Evolutionary conservation across 2,329 filamentous ascomycete genomes (phyloP), one percentile per base, ranked within the genome.

Genomic region (Didymellaceae sp.): DNA sequence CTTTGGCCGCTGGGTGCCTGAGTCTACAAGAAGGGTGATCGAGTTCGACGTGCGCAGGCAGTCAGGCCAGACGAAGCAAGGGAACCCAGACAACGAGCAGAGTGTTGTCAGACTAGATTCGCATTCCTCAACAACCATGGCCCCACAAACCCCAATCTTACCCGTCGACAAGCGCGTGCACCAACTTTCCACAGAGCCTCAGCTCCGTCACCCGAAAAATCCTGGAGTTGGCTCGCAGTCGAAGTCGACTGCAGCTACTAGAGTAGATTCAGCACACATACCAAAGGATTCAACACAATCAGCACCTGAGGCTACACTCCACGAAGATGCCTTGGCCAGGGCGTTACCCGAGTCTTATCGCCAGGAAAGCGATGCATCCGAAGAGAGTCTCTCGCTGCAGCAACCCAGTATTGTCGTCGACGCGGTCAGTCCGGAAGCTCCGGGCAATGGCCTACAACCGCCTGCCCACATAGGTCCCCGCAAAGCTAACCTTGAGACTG

Each of bases 1-100:
- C 22, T 96, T 93, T 72, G 84, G 86, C 6, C 82, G 86, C 18
- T 99, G 94, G 94, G 85, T 86, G 33, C 86, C 88, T 38, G 82
- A 87, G 38, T 91, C 89, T 24, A 90, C 95, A 66, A 82, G 82
- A 52, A 86, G 83, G 62, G 81, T 92, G n/a, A 79, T 87, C 40
- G 85, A 90, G 59, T 82, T 84, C 17, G 85, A 92, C 25, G 54
- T 72, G 30, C 62, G 60, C 44, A 66, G 70, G 49, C 48, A 46
- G 38, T 42, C 45, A 16, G 26, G 8, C 20, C 37, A 42, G 31
- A n/a, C 31, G 32, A 67, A 55, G 52, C 52, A 42, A 43, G 50
- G 33, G 41, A 32, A 21, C 21, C 26, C 24, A 48, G 34, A 33
- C 7, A 32, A 34, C 21, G 28, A 44, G 38, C 39, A 33, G 20